A percentile compares a stretch with the other conserved stretches of the same genome.
Evolutionary conservation across 2,329 filamentous ascomycete genomes (phyloP).

Genomic region (Aureobasidium uvarum): DNA sequence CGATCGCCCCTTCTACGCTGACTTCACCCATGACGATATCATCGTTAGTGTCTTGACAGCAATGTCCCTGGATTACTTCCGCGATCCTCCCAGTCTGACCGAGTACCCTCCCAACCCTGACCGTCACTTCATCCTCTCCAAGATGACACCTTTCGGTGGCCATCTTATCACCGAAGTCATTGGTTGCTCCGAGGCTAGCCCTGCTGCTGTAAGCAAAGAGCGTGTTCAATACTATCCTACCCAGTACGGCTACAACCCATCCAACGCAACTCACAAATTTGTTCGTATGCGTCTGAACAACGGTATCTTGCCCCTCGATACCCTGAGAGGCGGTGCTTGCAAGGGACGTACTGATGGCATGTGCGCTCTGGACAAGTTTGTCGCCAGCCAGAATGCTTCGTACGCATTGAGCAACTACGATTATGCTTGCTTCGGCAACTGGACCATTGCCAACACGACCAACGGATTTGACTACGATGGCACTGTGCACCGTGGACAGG

Average conservation of each 20-base stretch:
- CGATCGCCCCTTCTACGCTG: conserved; percentile 51
- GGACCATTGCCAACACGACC: conserved; percentile 43
- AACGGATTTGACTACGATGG: conserved; percentile 48
- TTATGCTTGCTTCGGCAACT: conserved; percentile 52
- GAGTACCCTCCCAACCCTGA: conserved; percentile 46
- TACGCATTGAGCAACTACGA: conserved; percentile 48
- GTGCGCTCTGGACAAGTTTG: conserved; percentile 46
- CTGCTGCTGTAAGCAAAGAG: conserved; percentile 43
- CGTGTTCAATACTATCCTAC: conserved; percentile 45
- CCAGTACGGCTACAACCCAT: conserved; percentile 49
- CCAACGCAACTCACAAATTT: conserved; percentile 47
- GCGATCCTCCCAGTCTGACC: conserved; percentile 46
- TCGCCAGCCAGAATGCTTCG: conserved; percentile 44
- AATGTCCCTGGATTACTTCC: conserved; percentile 56
- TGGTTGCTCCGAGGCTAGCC: conserved; percentile 47
- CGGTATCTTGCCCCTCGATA: conserved; percentile 50
- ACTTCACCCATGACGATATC: conserved; percentile 56
- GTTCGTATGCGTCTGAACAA: conserved; percentile 53
- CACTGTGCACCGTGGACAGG: conserved; percentile 32
- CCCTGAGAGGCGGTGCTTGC: conserved; percentile 50
- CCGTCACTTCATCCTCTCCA: conserved; percentile 51
- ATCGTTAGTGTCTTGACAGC: conserved; percentile 53
- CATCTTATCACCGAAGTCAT: conserved; percentile 57
- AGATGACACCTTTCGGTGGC: conserved; percentile 56
- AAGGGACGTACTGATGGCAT: conserved; percentile 47